Evolutionary conservation across 2,329 filamentous ascomycete species (phyloP).

Genomic region (Hymenoscyphus fraxineus): DNA sequence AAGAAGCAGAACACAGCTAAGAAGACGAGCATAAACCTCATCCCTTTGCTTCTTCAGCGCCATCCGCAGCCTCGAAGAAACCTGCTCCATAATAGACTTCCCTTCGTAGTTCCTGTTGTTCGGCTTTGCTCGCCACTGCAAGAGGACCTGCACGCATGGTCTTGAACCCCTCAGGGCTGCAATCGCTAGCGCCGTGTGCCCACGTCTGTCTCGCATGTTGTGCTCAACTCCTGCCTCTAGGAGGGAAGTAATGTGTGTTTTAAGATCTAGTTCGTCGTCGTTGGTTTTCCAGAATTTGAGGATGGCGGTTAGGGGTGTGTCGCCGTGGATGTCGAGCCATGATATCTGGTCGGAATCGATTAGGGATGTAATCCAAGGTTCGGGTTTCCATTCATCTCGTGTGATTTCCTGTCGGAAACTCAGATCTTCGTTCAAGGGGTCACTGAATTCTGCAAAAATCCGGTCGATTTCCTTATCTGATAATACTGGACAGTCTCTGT

Average conservation of each 20-base stretch:
- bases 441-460: not conserved
- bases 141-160: not conserved
- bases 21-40: not conserved
- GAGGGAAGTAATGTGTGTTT: not conserved
- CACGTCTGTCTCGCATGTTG: not conserved
- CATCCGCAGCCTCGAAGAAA: not conserved
- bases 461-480: not conserved
- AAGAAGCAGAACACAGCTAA: not conserved
- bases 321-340: conserved; percentile 2
- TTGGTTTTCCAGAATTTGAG: not conserved
- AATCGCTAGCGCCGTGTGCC: not conserved
- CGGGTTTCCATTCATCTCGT: not conserved
- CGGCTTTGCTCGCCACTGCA: not conserved
- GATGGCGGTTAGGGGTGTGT: not conserved
- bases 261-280: not conserved
- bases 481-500: not conserved
- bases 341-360: not conserved
- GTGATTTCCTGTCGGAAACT: not conserved
- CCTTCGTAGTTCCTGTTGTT: conserved; percentile 5
- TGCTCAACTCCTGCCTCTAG: not conserved
- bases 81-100: not conserved
- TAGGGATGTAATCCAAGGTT: not conserved
- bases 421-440: not conserved
- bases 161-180: not conserved
- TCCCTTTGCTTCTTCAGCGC: not conserved